These are phyloP conservation scores for Phytophthora foliorum DNA, from an alignment of 352 stramenopile genomes.

Conservation along the genomic window DNA sequence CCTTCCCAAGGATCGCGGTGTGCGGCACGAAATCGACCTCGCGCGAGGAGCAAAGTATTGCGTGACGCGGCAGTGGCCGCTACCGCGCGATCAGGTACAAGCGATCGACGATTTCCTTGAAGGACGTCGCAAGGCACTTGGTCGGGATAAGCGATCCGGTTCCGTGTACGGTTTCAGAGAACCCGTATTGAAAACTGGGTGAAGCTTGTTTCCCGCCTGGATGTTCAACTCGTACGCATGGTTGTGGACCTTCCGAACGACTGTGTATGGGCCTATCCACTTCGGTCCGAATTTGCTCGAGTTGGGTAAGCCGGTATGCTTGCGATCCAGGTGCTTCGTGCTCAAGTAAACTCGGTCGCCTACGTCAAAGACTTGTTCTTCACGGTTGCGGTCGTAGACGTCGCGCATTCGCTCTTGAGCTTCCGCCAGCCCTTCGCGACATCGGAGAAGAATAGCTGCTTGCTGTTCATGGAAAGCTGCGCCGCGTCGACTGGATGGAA, in stretches of 20 bases:
- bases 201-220: conserved; percentile 11
- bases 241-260: conserved; percentile 25
- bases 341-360: conserved; percentile 23
- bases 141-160: conserved; percentile 1
- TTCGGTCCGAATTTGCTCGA: conserved; percentile 24
- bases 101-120: no score
- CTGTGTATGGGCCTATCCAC: conserved; percentile 25
- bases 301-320: conserved; percentile 23
- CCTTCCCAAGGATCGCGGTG: no score
- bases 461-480: conserved; percentile 8
- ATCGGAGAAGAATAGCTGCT: conserved; percentile 7
- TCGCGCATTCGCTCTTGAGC: conserved; percentile 22
- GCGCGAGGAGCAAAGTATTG: no score
- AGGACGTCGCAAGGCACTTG: no score
- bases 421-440: conserved; percentile 9
- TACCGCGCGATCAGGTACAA: no score
- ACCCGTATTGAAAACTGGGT: conserved; percentile 20
- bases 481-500: no score
- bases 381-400: conserved; percentile 20
- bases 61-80: no score
- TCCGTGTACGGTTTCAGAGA: conserved; percentile 20
- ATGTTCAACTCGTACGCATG: conserved; percentile 32
- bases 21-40: no score
- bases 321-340: conserved; percentile 23
- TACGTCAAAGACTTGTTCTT: conserved; percentile 21